A percentile compares a stretch with the other conserved stretches of the same genome.
These are phyloP conservation scores for Chrysanthemum makinoi DNA, from an alignment of 129 eudicot genomes.

Conservation along the genomic window DNA sequence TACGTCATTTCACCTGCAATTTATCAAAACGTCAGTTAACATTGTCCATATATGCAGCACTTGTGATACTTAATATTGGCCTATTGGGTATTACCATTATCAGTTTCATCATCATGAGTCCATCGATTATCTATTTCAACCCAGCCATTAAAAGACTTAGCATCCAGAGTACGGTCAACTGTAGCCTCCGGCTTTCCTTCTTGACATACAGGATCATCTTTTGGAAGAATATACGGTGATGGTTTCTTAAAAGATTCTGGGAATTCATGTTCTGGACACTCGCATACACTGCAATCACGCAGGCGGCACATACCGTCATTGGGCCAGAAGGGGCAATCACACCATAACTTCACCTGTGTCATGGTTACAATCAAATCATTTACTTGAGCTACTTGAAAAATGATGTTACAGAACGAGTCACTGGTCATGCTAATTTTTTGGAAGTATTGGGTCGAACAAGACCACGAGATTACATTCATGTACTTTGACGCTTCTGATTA, in stretches of 20 bases:
- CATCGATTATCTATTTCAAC: conserved; percentile 90
- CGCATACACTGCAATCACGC: conserved; percentile 95
- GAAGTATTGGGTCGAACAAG: neutral
- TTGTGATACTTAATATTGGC: conserved; percentile 4
- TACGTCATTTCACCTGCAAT: conserved; percentile 89
- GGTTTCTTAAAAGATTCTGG: conserved; percentile 68
- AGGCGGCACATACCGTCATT: conserved; percentile 93
- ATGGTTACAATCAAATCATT: neutral
- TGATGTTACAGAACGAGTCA: too few species aligned
- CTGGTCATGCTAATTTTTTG: neutral
- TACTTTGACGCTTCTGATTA: neutral
- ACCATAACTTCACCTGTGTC: conserved; percentile 92
- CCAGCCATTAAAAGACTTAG: conserved; percentile 83
- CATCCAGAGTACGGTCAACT: conserved; percentile 88
- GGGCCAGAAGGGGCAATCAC: conserved; percentile 98
- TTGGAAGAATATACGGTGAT: conserved; percentile 38
- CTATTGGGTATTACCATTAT: conserved; percentile 51
- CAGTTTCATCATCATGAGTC: conserved; percentile 95
- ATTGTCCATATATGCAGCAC: conserved; percentile 1
- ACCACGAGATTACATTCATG: neutral
- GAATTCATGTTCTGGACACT: conserved; percentile 90
- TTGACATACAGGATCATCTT: conserved; percentile 80
- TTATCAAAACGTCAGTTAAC: conserved; percentile 14
- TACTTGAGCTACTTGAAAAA: too few species aligned
- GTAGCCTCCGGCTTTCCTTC: conserved; percentile 88